These are phyloP conservation scores for Tieghemostelium lacteum DNA, from an alignment of 78 protist genomes.

Conservation along the genomic window DNA sequence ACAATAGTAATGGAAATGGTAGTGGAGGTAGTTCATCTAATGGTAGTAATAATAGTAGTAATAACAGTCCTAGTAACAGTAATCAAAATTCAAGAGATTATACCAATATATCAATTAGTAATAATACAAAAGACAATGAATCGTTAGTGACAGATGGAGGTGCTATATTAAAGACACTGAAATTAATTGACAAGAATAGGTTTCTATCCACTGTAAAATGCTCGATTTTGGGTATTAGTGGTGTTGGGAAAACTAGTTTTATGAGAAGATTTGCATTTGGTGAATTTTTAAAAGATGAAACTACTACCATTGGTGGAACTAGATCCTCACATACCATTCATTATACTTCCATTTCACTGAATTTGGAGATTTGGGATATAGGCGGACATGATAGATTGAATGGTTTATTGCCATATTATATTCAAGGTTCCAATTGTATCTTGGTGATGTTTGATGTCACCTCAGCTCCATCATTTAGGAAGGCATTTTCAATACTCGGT, in stretches of 20 bases:
- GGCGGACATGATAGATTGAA: conserved; percentile 68
- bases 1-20: no score
- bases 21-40: no score
- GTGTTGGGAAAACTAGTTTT: conserved; percentile 66
- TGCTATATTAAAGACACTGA: conserved; percentile 30
- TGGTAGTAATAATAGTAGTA: not conserved
- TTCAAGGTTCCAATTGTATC: conserved; percentile 40
- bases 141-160: not conserved
- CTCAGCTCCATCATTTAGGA: conserved; percentile 5
- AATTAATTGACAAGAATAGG: conserved; percentile 57
- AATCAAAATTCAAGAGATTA: conserved; percentile 1
- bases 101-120: conserved; percentile 21
- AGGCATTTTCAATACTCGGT: conserved; percentile 1
- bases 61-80: not conserved
- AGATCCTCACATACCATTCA: conserved; percentile 65
- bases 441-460: conserved; percentile 59
- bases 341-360: conserved; percentile 40
- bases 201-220: conserved; percentile 33
- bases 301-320: conserved; percentile 62
- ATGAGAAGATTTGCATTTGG: conserved; percentile 65
- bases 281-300: conserved; percentile 30
- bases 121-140: not conserved
- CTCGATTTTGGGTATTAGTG: conserved; percentile 46
- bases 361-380: conserved; percentile 63
- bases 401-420: conserved; percentile 53